Conservation (phyloP, 2,329 filamentous ascomycete genomes). For the Teratosphaeria nubilosa region DNA sequence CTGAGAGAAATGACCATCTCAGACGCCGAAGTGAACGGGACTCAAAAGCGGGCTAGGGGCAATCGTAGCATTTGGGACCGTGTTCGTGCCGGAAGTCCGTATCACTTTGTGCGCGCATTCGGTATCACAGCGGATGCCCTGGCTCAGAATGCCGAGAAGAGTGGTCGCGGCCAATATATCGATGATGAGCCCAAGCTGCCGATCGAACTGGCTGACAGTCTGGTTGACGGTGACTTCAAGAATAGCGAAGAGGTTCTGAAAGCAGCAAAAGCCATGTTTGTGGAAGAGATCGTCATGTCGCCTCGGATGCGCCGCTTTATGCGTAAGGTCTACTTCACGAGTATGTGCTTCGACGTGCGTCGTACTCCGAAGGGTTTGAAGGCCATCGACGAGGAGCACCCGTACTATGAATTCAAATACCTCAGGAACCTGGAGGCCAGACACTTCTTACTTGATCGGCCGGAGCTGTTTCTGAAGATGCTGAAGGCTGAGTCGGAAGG, state of each 20-base stretch:
- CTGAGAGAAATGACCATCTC: constrained; percentile 67
- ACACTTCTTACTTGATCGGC: constrained; percentile 66
- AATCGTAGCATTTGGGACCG: constrained; percentile 74
- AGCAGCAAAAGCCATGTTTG: constrained; percentile 76
- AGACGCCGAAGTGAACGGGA: constrained; percentile 52
- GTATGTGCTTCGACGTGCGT: constrained; percentile 73
- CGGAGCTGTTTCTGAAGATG: constrained; percentile 93
- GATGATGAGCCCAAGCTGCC: constrained; percentile 75
- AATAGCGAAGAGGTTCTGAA: constrained; percentile 67
- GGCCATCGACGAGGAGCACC: constrained; percentile 88
- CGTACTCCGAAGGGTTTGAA: constrained; percentile 90
- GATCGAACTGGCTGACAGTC: constrained; percentile 73
- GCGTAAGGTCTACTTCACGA: constrained; percentile 71
- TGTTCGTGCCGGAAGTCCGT: constrained; percentile 68
- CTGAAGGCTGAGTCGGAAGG: constrained; percentile 93
- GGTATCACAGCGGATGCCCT: constrained; percentile 84
- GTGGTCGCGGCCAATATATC: constrained; percentile 68
- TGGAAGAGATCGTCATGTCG: constrained; percentile 79
- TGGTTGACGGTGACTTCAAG: constrained; percentile 62
- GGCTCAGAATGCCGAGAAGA: constrained; percentile 72
- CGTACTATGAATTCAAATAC: constrained; percentile 97
- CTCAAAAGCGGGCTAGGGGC: constrained; percentile 71
- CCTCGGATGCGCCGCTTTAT: constrained; percentile 85
- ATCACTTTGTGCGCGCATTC: constrained; percentile 75
- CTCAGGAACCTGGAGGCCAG: constrained; percentile 66